Base-by-base conservation (phyloP, 805 yeast species). In the Ogataea kodamae region DNA sequence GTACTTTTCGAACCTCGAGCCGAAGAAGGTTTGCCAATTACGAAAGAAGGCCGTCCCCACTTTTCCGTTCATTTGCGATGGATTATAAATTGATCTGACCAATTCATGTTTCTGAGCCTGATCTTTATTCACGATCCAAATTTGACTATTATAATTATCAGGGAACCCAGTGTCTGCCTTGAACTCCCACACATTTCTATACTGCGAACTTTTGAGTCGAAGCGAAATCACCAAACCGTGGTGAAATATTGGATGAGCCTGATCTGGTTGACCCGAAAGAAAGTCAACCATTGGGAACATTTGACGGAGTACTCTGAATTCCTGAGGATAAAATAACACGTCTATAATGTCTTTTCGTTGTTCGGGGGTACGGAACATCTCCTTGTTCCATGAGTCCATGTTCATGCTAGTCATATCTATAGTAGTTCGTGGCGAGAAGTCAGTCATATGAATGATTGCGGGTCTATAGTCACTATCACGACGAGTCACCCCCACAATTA, bases 401-500 rank as follows among this genome's bases (percentile, higher is more conserved):
- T 31, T 26, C 10, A 39, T 30, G 16, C 10, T 30, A 13, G 45
- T 18, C 3, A 13, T 20, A 7, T 16, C 25, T 16, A 18, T 15
- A n/a, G 11, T 9, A 6, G 35, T 18, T 17, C 32, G 28, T 10
- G 22, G 19, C 0, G 51, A 36, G 12, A 52, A 51, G 27, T 52
- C 57, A 3, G 52, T 46, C 33, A 51, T 17, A 33, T 50, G 52
- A n/a, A 52, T 21, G 7, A 29, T 37, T 14, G 31, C 37, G 7
- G 56, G 56, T 13, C 34, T 19, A 10, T 22, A 22, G 16, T 30
- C 23, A n/a, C 18, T 27, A 5, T 17, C 20, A 5, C 41, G 28
- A n/a, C 42, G 24, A 7, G 54, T 39, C 12, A 51, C 33, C 3
- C 54, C 57, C 6, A 52, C 31, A 12, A 52, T 10, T 6, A 52